Base-by-base conservation (phyloP, 371 early-diverging fungal genomes). In the Smittium culicis region DNA sequence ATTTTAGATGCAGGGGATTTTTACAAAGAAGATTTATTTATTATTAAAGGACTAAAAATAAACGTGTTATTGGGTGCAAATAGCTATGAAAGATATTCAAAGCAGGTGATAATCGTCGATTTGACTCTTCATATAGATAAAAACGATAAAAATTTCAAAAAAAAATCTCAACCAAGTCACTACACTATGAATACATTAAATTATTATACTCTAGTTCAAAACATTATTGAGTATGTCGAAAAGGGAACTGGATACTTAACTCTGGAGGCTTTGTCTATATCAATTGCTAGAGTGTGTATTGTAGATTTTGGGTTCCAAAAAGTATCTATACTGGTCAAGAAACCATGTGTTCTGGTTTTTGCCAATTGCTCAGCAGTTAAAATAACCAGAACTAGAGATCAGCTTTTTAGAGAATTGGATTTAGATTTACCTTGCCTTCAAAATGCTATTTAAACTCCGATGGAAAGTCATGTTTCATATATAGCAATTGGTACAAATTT, bases 61-160 rank as follows among this genome's bases (percentile, higher is more conserved):
- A 85, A 82, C 68, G 85, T 91, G 25, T 91, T 98, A 63, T 88
- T 98, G 66, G 98, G 98, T 45, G 88, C 96, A 29, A 91, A 95
- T 73, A 86, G 91, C 20, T 95, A 94, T 91, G 98, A 98, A 79
- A 83, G 97, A 24, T 89, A 91, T 72, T 90, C 92, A 76, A 91
- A 90, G 73, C 97, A 98, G 72, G 83, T 88, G 0, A 88, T 98
- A 5, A 72, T 92, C 1, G 70, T 96, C 66, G 88, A 88, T 66
- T 67, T 98, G 65, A 81, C 79, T 33, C 80, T 94, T 35, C 75
- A 81, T 57, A 69, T 72, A 30, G 78, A 72, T 34, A 68, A 77
- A 64, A 66, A 78, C 1, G 61, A 73, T 34, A 64, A 77, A 11
- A 71, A 59, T 29, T 29, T 59, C 11, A 33, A 63, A 8, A 33